These are phyloP conservation scores for Zea mays DNA, from an alignment of 176 grass and related monocot species.

Conservation along the genomic window Zm-B73-REFERENCE-NAM-5.0 NC_050103.1:173057501-173058000, in stretches of 20 bases:
- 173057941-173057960: slow-evolving; percentile 91
- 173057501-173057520: background rate
- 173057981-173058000: slow-evolving; percentile 88
- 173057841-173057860: slow-evolving; percentile 87
- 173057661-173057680: slow-evolving; percentile 59
- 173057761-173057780: slow-evolving; percentile 90
- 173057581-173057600: background rate
- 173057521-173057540: background rate
- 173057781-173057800: slow-evolving; percentile 80
- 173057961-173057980: slow-evolving; percentile 92
- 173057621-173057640: slow-evolving; percentile 69
- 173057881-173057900: slow-evolving; percentile 85
- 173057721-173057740: background rate
- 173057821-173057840: slow-evolving; percentile 87
- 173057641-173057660: slow-evolving; percentile 86
- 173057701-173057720: background rate
- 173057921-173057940: slow-evolving; percentile 75
- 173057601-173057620: slow-evolving; percentile 91
- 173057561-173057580: slow-evolving; percentile 23
- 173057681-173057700: background rate
- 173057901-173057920: slow-evolving; percentile 87
- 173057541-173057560: slow-evolving; percentile 34
- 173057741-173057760: slow-evolving; percentile 41
- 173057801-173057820: slow-evolving; percentile 93
- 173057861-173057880: slow-evolving; percentile 80